phyloP scores from a whole-genome alignment of 345 rosid species.

The Fremontodendron californicum region DNA sequence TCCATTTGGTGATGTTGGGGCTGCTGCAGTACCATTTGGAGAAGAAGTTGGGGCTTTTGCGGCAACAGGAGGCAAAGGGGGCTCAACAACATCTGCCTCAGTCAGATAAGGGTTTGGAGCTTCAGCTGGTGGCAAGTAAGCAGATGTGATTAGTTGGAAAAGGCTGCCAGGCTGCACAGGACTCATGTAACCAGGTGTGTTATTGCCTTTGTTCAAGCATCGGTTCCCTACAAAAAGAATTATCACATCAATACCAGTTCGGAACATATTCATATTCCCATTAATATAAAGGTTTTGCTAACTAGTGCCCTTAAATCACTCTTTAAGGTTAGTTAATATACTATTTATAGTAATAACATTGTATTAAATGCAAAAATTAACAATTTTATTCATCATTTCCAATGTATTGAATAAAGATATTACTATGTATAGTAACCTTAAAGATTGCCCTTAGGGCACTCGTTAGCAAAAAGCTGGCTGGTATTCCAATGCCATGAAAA shows the following conservation, averaged over 20 bases:
- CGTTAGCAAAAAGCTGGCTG: no score
- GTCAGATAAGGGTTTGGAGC: constrained; percentile 60
- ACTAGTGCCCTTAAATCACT: no score
- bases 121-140: constrained; percentile 50
- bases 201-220: constrained; percentile 34
- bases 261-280: constrained; percentile 1
- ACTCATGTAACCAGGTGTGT: constrained; percentile 46
- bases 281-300: constrained; percentile 1
- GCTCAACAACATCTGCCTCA: constrained; percentile 52
- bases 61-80: constrained; percentile 49
- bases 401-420: no score
- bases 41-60: constrained; percentile 23
- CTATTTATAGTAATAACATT: no score
- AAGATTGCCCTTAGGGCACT: no score
- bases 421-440: no score
- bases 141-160: constrained; percentile 4
- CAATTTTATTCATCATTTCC: no score
- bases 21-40: constrained; percentile 22
- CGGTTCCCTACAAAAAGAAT: constrained; percentile 47
- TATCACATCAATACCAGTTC: background rate
- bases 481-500: background rate
- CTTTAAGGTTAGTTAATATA: no score
- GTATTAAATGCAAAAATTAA: no score
- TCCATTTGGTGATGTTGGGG: constrained; percentile 36
- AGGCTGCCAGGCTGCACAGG: constrained; percentile 54